A percentile compares a stretch with the other conserved stretches of the same genome.
phyloP scores from a whole-genome alignment of 805 yeast genomes.

The Torulaspora gathmanii region DNA sequence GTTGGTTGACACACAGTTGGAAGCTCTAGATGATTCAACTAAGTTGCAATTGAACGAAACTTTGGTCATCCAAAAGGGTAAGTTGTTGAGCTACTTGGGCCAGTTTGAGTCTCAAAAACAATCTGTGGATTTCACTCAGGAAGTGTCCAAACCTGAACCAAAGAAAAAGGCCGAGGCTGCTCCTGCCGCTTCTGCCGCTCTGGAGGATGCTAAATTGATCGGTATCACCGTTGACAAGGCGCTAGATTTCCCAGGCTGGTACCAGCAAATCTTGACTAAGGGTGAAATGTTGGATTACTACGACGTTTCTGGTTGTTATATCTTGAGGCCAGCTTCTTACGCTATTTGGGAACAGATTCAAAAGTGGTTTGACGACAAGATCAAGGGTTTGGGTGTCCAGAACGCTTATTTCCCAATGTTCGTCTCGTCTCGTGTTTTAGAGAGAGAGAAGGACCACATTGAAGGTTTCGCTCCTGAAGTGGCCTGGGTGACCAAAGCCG shows the following conservation, averaged over 20 bases:
- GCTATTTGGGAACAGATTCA: constrained; percentile 93
- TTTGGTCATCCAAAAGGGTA: constrained; percentile 21
- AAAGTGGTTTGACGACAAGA: constrained; percentile 71
- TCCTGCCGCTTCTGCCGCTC: constrained; percentile 43
- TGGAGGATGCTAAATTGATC: constrained; percentile 83
- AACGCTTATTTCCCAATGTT: constrained; percentile 99
- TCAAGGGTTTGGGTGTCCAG: constrained; percentile 84
- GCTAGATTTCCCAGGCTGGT: constrained; percentile 94
- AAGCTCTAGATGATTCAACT: constrained; percentile 37
- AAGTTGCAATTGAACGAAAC: constrained; percentile 29
- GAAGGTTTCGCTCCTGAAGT: constrained; percentile 99
- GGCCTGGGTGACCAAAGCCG: constrained; percentile 99
- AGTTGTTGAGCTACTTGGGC: constrained; percentile 35
- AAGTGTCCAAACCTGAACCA: constrained; percentile 39
- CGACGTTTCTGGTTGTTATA: constrained; percentile 98
- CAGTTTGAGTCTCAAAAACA: constrained; percentile 39
- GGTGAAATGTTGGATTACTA: constrained; percentile 98
- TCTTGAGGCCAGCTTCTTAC: constrained; percentile 93
- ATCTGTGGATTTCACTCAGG: constrained; percentile 49
- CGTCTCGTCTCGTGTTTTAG: constrained; percentile 86
- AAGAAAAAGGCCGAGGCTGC: constrained; percentile 29
- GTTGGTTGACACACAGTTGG: constrained; percentile 33
- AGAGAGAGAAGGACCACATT: constrained; percentile 96
- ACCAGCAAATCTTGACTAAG: constrained; percentile 90
- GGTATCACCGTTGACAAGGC: constrained; percentile 95